Conservation (phyloP, 2,329 filamentous ascomycete genomes). For the Chaetothyriales sp. region DNA sequence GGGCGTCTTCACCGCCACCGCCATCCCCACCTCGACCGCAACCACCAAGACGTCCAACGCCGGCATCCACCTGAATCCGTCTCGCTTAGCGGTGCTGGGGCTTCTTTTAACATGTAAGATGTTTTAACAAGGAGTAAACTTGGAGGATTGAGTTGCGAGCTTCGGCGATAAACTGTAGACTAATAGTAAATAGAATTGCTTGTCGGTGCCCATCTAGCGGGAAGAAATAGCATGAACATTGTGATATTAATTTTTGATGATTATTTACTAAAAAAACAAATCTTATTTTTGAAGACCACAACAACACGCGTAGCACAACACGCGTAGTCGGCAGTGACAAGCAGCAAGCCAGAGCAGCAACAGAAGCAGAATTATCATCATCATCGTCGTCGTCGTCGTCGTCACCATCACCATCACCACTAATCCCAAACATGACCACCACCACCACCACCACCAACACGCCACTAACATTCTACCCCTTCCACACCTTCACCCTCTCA, state of each 20-base stretch:
- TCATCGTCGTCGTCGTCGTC: neutral
- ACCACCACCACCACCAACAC: neutral
- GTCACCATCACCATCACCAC: neutral
- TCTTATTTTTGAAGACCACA: too few relatives aligned
- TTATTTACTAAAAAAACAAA: too few relatives aligned
- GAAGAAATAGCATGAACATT: too few relatives aligned
- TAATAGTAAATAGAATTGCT: too few relatives aligned
- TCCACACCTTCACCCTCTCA: slow-evolving; percentile 44
- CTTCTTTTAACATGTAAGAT: neutral
- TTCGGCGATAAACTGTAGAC: too few relatives aligned
- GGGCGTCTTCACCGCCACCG: slow-evolving; percentile 22
- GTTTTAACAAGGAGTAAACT: neutral
- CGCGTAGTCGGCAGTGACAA: neutral
- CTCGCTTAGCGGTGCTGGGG: neutral
- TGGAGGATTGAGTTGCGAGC: too few relatives aligned
- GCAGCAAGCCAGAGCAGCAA: neutral
- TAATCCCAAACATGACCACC: neutral
- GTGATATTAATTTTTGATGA: too few relatives aligned
- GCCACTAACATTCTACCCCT: slow-evolving; percentile 36
- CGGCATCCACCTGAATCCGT: neutral
- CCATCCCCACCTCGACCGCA: slow-evolving; percentile 4
- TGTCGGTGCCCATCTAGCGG: too few relatives aligned
- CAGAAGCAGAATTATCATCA: too few relatives aligned
- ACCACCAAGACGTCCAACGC: neutral
- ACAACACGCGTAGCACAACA: neutral